Base-by-base conservation (phyloP, 176 grass and related monocot genomes). In the Aegilops tauschii region DNA sequence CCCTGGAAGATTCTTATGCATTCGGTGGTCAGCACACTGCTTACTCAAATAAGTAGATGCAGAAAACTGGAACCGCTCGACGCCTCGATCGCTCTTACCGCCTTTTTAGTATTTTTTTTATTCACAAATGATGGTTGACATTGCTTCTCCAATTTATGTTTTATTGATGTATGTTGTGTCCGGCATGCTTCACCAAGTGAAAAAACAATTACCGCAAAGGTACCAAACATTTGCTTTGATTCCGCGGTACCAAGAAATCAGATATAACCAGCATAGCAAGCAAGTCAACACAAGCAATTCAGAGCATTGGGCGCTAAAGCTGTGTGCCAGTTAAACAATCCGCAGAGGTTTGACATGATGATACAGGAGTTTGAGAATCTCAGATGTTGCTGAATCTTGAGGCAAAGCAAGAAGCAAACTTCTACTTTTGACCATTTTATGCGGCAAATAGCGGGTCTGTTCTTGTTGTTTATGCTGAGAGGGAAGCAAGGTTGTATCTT, bases 241-340 rank as follows among this genome's bases (percentile, higher is more conserved):
- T 35, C 66, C 49, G 34, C 29, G 67, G 59, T n/a, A 65, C 67
- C 76, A 80, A 68, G 18, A 87, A 75, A 44, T 74, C 4, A 47
- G 76, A 78, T 54, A 58, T 45, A 45, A 4, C 61, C 50, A 76
- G 45, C 34, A 86, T 50, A 76, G 45, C 13, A 86, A 90, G 76
- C 25, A 86, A 81, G 80, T 91, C 68, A 84, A 84, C 76, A 74
- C 67, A 84, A 87, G 89, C 81, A 80, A 74, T 74, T 61, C 16
- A 29, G 35, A 61, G 31, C 61, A 83, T 84, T 87, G 85, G 73
- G 16, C 9, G 8, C 47, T 52, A 36, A 84, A 69, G 3, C 1
- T 6, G 13, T 44, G 6, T 82, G 62, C 12, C 13, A 14, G 27
- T 42, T 56, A 87, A 84, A 79, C 6, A 47, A 80, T 66, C 18